phyloP scores from a whole-genome alignment of 495 filamentous ascomycete species.

The Trypethelium eluteriae region DNA sequence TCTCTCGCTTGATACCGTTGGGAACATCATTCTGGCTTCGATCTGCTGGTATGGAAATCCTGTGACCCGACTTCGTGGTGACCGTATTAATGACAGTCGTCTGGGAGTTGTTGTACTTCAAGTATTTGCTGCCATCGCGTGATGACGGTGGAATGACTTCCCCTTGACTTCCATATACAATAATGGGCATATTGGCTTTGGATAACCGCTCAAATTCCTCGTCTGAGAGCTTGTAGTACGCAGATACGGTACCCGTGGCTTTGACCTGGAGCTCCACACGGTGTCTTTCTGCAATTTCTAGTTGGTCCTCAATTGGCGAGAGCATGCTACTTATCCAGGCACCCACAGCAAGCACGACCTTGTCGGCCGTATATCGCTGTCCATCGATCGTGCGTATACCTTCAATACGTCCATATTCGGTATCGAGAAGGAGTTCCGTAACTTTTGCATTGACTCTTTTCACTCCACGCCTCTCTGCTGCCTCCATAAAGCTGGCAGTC shows the following conservation, averaged over 20 bases:
- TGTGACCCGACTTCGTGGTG: conserved; percentile 8
- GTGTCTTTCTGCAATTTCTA: conserved; percentile 2
- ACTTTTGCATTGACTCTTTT: conserved; percentile 45
- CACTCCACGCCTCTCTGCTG: conserved; percentile 51
- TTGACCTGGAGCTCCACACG: conserved; percentile 13
- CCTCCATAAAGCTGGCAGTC: conserved; percentile 31
- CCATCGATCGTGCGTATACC: conserved; percentile 11
- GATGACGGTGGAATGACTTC: conserved; percentile 12
- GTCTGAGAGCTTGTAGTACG: conserved; percentile 11
- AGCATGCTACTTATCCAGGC: conserved; percentile 18
- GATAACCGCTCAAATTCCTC: conserved; percentile 6
- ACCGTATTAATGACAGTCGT: conserved; percentile 17
- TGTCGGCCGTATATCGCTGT: conserved; percentile 14
- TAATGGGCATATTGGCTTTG: conserved; percentile 13
- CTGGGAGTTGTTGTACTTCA: conserved; percentile 13
- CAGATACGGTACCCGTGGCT: conserved; percentile 17
- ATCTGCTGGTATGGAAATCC: conserved; percentile 10
- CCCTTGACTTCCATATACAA: conserved; percentile 13
- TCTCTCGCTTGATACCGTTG: conserved; percentile 10
- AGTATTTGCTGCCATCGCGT: conserved; percentile 7
- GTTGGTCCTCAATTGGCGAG: conserved; percentile 12
- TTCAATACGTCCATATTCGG: neutral
- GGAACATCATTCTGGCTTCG: conserved; percentile 13
- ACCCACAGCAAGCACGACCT: conserved; percentile 15
- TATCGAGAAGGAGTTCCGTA: conserved; percentile 5